phyloP scores from a whole-genome alignment of 139 green algal genomes.

The Spirogloea muscicola region DNA sequence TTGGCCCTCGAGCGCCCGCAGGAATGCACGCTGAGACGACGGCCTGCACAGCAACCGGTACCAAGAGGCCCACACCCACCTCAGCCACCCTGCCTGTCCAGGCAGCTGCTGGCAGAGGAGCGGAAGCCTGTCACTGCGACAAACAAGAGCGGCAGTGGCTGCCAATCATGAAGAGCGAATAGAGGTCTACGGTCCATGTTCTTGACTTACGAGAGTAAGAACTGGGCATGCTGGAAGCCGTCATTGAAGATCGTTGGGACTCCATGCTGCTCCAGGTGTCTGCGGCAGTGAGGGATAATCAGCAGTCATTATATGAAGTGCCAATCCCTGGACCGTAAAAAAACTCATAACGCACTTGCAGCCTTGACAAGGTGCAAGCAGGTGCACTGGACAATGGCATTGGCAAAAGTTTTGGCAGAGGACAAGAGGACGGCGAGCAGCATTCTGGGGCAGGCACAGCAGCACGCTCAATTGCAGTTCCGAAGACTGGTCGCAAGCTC shows the following conservation, averaged over 20 bases:
- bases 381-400: not conserved
- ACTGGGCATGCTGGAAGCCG: conserved; percentile 22
- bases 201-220: conserved; percentile 10
- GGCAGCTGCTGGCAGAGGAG: not conserved
- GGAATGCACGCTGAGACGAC: no score
- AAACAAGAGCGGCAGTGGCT: not conserved
- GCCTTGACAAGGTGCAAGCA: not conserved
- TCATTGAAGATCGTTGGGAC: conserved; percentile 16
- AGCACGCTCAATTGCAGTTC: not conserved
- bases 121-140: not conserved
- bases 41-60: no score
- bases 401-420: no score
- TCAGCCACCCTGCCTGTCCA: not conserved
- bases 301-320: no score
- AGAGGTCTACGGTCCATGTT: not conserved
- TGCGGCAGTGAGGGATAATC: no score
- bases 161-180: not conserved
- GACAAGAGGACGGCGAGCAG: not conserved
- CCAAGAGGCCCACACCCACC: no score
- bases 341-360: not conserved
- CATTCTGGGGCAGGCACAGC: not conserved
- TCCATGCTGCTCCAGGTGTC: conserved; percentile 21
- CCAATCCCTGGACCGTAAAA: not conserved
- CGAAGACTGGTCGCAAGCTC: not conserved
- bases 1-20: no score